Conservation (phyloP, 2,329 filamentous ascomycete genomes). For the Fusarium armeniacum region DNA sequence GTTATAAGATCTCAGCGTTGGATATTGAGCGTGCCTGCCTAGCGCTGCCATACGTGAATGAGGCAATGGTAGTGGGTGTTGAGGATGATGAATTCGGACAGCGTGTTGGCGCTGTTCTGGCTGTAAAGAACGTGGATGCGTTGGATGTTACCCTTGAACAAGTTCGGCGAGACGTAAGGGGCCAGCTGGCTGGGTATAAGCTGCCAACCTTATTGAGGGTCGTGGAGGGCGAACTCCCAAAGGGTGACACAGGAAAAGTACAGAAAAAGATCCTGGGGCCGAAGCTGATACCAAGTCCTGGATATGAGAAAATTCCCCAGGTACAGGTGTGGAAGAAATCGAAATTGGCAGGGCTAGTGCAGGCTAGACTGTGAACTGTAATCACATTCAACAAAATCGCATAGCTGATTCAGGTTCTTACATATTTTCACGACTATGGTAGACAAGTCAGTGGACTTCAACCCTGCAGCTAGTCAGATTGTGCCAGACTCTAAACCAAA, state of each 20-base stretch:
- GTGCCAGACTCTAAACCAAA: no score
- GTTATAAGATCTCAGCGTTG: conserved; percentile 1
- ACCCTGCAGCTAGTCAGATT: no score
- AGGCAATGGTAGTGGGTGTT: not conserved
- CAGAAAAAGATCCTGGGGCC: conserved; percentile 5
- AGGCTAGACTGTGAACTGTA: not conserved
- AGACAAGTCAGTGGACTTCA: no score
- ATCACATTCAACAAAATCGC: accelerated
- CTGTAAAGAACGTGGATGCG: not conserved
- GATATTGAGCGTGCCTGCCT: not conserved
- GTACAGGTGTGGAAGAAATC: not conserved
- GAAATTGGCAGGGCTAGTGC: not conserved
- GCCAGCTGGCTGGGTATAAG: conserved; percentile 1
- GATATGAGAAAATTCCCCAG: not conserved
- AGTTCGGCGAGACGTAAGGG: not conserved
- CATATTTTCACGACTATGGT: no score
- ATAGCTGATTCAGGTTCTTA: no score
- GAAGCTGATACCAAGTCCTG: not conserved
- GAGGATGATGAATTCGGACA: conserved; percentile 7
- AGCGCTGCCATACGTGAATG: not conserved
- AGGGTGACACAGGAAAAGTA: not conserved
- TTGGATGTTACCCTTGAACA: not conserved
- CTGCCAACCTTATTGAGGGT: not conserved
- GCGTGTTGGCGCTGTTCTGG: not conserved
- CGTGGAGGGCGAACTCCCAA: not conserved